These are phyloP conservation scores for Nemania abortiva DNA, from an alignment of 2,329 filamentous ascomycete species.

Conservation along the genomic window DNA sequence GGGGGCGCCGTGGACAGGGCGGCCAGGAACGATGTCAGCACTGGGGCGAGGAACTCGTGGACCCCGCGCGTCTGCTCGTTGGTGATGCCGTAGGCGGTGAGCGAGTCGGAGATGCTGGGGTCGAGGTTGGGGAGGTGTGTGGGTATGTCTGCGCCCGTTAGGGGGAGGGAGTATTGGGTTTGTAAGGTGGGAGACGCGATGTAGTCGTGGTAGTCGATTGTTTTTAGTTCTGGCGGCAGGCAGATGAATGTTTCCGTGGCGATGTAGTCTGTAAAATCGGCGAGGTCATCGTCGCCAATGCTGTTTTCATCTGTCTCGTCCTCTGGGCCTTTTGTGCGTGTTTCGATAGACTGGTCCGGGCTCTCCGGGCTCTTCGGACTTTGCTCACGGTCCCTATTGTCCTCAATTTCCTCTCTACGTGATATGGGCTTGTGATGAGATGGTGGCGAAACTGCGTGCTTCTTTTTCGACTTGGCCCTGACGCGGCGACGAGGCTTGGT, in stretches of 20 bases:
- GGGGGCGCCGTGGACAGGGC: constrained; percentile 72
- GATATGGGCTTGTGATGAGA: background rate
- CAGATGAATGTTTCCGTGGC: constrained; percentile 75
- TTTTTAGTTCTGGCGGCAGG: constrained; percentile 71
- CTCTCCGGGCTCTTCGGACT: background rate
- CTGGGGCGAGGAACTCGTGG: constrained; percentile 70
- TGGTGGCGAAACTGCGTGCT: constrained; percentile 27
- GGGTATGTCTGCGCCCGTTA: constrained; percentile 64
- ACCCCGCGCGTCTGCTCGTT: constrained; percentile 57
- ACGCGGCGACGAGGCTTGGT: constrained; percentile 60
- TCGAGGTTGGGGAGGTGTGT: constrained; percentile 67
- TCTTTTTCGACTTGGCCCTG: constrained; percentile 54
- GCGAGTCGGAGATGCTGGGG: constrained; percentile 72
- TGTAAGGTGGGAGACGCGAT: constrained; percentile 63
- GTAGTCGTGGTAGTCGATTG: constrained; percentile 70
- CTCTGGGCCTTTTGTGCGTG: constrained; percentile 21
- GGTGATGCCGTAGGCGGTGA: constrained; percentile 75
- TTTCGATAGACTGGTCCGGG: background rate
- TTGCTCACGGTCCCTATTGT: background rate
- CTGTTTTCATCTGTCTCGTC: constrained; percentile 45
- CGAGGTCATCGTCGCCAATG: constrained; percentile 71
- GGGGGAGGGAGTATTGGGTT: constrained; percentile 67
- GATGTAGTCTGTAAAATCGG: constrained; percentile 86
- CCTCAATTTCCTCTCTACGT: background rate
- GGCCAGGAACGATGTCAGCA: constrained; percentile 72